Evolutionary conservation across 345 rosid genomes (phyloP).

Genomic region (Eucalyptus curtisii): DNA sequence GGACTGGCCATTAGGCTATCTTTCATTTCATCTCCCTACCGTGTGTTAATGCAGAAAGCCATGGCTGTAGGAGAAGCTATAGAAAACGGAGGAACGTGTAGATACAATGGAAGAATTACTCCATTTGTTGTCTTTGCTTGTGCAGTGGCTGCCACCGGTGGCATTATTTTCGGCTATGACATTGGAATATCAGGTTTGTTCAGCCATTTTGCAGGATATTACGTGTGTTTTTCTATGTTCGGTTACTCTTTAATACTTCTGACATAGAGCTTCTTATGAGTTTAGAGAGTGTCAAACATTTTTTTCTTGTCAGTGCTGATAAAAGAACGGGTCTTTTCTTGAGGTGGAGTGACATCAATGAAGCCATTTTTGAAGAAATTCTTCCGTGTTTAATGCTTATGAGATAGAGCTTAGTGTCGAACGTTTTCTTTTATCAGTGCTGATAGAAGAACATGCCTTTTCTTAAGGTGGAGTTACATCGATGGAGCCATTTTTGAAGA

Average conservation of each 20-base stretch:
- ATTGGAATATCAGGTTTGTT: background rate
- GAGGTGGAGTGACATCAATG: constrained; percentile 1
- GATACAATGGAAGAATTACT: background rate
- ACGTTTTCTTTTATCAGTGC: background rate
- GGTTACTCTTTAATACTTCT: background rate
- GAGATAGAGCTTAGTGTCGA: background rate
- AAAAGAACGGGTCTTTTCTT: background rate
- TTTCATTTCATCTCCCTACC: background rate
- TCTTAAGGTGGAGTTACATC: background rate
- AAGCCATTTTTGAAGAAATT: background rate
- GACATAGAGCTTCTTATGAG: background rate
- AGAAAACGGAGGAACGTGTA: background rate
- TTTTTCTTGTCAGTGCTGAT: background rate
- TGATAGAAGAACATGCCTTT: background rate
- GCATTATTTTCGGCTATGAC: background rate
- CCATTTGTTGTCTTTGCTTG: background rate
- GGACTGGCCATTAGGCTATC: background rate
- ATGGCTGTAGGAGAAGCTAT: background rate
- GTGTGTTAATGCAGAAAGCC: background rate
- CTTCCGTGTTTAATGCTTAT: background rate
- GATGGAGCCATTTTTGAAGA: background rate
- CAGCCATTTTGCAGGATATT: background rate
- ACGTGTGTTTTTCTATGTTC: background rate
- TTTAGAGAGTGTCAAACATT: background rate
- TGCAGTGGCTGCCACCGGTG: background rate